Evolutionary conservation across 2,329 filamentous ascomycete genomes (phyloP).

Genomic region (Herpotrichia juniperi): DNA sequence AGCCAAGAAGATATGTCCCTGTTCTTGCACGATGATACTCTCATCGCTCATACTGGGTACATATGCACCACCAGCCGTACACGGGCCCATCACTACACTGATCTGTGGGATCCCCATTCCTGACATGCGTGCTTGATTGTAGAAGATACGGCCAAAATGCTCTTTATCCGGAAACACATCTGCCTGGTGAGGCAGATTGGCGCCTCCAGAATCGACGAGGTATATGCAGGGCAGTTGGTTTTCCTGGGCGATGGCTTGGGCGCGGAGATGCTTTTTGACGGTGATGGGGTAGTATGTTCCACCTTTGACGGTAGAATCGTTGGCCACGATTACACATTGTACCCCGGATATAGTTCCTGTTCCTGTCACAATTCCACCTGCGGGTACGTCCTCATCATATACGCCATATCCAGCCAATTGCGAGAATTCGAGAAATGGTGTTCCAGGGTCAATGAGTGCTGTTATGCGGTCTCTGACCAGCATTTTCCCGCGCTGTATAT

Average conservation of each 20-base stretch:
- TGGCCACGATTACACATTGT: slow-evolving; percentile 90
- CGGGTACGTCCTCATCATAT: slow-evolving; percentile 87
- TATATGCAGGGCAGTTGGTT: slow-evolving; percentile 88
- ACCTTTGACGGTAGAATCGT: slow-evolving; percentile 96
- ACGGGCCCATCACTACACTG: slow-evolving; percentile 95
- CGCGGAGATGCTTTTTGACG: slow-evolving; percentile 94
- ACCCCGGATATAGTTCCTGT: slow-evolving; percentile 90
- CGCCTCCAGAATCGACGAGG: slow-evolving; percentile 92
- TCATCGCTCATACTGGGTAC: slow-evolving; percentile 98
- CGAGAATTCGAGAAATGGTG: slow-evolving; percentile 90
- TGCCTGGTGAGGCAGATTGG: slow-evolving; percentile 92
- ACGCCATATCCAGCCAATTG: slow-evolving; percentile 86
- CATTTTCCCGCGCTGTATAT: slow-evolving; percentile 90
- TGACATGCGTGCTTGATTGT: slow-evolving; percentile 95
- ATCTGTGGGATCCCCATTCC: slow-evolving; percentile 88
- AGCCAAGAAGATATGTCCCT: slow-evolving; percentile 97
- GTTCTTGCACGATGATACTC: slow-evolving; percentile 92
- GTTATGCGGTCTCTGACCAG: slow-evolving; percentile 87
- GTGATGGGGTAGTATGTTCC: slow-evolving; percentile 97
- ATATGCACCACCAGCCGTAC: slow-evolving; percentile 94
- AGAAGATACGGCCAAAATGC: slow-evolving; percentile 97
- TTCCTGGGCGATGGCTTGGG: slow-evolving; percentile 87
- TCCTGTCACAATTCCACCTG: slow-evolving; percentile 90
- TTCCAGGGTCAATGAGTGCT: slow-evolving; percentile 85
- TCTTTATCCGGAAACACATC: slow-evolving; percentile 95